Conservation (phyloP, 768 basidiomycete genomes). For the Boletus vinaceobasis region DNA sequence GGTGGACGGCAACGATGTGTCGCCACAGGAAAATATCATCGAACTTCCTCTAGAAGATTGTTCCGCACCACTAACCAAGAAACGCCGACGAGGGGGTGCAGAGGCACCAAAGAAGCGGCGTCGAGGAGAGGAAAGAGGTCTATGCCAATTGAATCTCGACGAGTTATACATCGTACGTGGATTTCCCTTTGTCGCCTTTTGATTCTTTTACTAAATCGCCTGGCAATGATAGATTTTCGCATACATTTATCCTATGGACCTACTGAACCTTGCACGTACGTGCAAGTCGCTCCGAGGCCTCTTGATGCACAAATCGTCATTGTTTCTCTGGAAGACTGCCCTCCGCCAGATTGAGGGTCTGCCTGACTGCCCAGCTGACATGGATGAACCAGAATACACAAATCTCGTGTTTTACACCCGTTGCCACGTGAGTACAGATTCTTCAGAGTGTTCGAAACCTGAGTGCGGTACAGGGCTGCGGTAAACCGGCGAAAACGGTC, state of each 20-base stretch:
- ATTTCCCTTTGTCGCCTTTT: background rate
- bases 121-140: slow-evolving; percentile 1
- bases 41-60: background rate
- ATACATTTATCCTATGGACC: slow-evolving; percentile 34
- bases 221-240: slow-evolving; percentile 32
- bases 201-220: background rate
- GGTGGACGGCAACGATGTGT: background rate
- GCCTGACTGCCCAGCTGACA: slow-evolving; percentile 43
- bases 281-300: slow-evolving; percentile 36
- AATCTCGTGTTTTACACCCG: slow-evolving; percentile 35
- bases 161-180: slow-evolving; percentile 19
- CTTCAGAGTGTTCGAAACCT: background rate
- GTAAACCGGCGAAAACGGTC: slow-evolving; percentile 3
- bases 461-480: slow-evolving; percentile 7
- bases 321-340: slow-evolving; percentile 22
- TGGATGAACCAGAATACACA: slow-evolving; percentile 44
- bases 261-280: slow-evolving; percentile 35
- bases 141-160: slow-evolving; percentile 19
- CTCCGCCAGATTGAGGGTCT: slow-evolving; percentile 35
- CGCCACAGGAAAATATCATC: background rate
- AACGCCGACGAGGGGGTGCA: background rate
- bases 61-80: background rate
- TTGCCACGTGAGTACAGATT: slow-evolving; percentile 21
- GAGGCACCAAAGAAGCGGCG: slow-evolving; percentile 7
- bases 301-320: slow-evolving; percentile 30